These are phyloP conservation scores for Globisporangium cystogenes DNA, from an alignment of 352 stramenopile genomes.

Conservation along the genomic window DNA sequence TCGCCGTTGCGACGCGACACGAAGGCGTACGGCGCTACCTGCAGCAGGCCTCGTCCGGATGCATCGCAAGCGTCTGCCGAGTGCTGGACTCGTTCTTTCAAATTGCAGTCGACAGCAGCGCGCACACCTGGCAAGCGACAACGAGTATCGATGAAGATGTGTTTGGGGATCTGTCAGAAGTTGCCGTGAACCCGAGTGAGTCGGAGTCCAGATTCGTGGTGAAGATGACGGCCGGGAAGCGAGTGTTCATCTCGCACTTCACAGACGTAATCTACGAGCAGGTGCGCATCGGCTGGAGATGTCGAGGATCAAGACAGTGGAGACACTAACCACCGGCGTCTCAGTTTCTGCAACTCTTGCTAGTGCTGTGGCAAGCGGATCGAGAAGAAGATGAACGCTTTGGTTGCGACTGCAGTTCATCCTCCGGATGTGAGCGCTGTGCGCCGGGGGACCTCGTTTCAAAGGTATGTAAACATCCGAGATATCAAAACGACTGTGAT, in stretches of 20 bases:
- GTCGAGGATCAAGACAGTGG: too few species aligned
- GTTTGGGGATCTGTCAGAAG: not conserved
- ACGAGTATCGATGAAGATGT: not conserved
- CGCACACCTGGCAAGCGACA: not conserved
- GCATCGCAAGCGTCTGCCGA: conserved; percentile 8
- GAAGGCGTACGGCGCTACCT: conserved; percentile 12
- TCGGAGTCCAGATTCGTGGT: conserved; percentile 6
- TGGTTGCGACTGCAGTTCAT: conserved; percentile 4
- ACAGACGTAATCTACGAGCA: conserved; percentile 29
- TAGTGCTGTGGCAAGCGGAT: conserved; percentile 2
- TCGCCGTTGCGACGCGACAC: conserved; percentile 3
- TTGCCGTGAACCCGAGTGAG: not conserved
- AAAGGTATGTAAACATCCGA: conserved; percentile 9
- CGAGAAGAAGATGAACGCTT: conserved; percentile 5
- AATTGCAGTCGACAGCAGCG: conserved; percentile 1
- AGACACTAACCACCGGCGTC: not conserved
- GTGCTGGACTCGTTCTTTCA: conserved; percentile 13
- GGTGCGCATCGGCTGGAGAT: too few species aligned
- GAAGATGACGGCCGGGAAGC: conserved; percentile 14
- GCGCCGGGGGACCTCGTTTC: conserved; percentile 8
- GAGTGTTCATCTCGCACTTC: conserved; percentile 23
- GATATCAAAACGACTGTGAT: too few species aligned
- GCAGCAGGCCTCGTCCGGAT: conserved; percentile 3
- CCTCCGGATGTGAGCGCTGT: conserved; percentile 6
- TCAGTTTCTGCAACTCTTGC: conserved; percentile 9